These are phyloP conservation scores for Xylaria multiplex DNA, from an alignment of 2,329 filamentous ascomycete species.

Conservation along the genomic window DNA sequence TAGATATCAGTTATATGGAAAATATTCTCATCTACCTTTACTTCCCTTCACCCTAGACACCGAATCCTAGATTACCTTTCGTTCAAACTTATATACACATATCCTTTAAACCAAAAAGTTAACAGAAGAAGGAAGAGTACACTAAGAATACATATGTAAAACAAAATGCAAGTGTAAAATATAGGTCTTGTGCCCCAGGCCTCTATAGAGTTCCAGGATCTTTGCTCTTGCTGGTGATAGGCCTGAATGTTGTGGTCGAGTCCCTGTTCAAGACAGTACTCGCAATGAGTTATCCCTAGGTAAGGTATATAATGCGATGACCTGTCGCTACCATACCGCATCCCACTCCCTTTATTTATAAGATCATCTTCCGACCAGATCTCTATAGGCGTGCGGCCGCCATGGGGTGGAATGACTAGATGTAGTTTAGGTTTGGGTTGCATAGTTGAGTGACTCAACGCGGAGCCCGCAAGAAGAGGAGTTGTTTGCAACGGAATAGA, in stretches of 20 bases:
- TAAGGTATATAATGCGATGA: constrained; percentile 3
- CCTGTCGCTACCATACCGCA: background rate
- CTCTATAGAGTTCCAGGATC: constrained; percentile 9
- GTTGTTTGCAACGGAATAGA: constrained; percentile 25
- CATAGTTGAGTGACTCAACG: constrained; percentile 34
- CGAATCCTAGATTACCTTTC: background rate
- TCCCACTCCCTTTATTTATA: constrained; percentile 30
- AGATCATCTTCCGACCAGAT: constrained; percentile 17
- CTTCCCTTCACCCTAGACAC: no score
- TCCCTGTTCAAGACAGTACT: constrained; percentile 38
- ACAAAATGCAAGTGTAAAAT: constrained; percentile 34
- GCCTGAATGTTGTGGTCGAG: constrained; percentile 30
- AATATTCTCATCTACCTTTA: no score
- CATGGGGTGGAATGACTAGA: constrained; percentile 20
- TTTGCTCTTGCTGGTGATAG: constrained; percentile 1
- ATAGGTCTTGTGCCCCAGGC: constrained; percentile 29
- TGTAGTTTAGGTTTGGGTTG: constrained; percentile 34
- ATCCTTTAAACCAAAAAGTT: constrained; percentile 33
- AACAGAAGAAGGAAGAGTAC: constrained; percentile 35
- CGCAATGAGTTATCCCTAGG: constrained; percentile 26
- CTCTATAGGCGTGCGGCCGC: background rate
- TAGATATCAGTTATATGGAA: no score
- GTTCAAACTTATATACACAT: constrained; percentile 25
- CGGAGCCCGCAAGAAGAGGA: constrained; percentile 32
- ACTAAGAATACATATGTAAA: constrained; percentile 40